phyloP scores from a whole-genome alignment of 257 asterid species.

The Rehmannia glutinosa region DNA sequence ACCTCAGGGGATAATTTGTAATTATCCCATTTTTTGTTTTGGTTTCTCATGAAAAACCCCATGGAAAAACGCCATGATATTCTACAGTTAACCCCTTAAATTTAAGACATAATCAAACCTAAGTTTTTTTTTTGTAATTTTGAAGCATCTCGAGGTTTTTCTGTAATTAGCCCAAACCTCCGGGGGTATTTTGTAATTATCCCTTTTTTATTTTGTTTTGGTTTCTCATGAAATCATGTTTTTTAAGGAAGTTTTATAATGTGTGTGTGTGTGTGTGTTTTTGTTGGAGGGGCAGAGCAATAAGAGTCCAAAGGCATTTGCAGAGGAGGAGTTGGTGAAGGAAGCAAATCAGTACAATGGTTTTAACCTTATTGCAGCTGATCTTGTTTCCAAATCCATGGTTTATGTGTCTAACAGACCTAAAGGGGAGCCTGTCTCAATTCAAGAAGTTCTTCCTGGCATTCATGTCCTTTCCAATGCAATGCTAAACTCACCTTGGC shows the following conservation, averaged over 20 bases:
- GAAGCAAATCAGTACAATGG: slow-evolving; percentile 64
- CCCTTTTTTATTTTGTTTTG: background rate
- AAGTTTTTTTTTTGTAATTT: no score
- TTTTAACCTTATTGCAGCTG: slow-evolving; percentile 61
- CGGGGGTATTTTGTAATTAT: no score
- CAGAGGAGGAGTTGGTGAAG: slow-evolving; percentile 46
- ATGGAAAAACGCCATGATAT: no score
- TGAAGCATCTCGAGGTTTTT: no score
- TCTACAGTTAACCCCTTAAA: no score
- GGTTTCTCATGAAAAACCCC: no score
- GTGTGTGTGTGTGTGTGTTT: background rate
- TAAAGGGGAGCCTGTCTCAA: slow-evolving; percentile 30
- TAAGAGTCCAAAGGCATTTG: slow-evolving; percentile 57
- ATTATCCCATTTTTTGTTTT: no score
- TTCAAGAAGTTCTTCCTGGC: slow-evolving; percentile 52
- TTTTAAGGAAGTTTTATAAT: no score
- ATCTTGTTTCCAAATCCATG: slow-evolving; percentile 45
- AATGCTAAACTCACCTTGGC: slow-evolving; percentile 69
- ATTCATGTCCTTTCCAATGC: slow-evolving; percentile 67
- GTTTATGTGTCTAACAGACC: slow-evolving; percentile 66
- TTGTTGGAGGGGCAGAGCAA: slow-evolving; percentile 40
- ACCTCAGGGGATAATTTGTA: no score
- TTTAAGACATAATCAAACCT: no score
- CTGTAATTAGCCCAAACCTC: no score
- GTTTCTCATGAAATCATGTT: no score